Base-by-base conservation (phyloP, 345 rosid species). In the Corymbia maculata region DNA sequence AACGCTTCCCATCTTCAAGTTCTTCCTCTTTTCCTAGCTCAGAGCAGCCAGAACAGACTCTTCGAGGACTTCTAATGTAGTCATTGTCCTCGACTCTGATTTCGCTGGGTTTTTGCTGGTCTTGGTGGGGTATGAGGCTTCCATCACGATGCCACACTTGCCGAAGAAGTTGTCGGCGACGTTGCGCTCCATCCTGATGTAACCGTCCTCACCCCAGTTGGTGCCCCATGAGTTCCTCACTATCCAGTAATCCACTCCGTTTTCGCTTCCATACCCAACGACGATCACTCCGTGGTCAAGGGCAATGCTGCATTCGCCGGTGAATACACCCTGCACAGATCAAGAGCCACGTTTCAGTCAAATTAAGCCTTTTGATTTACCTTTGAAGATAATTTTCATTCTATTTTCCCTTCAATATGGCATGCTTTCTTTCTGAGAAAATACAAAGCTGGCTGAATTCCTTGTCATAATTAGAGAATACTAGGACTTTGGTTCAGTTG, bases 61-160 rank as follows among this genome's bases (percentile, higher is more conserved):
- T 75, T 75, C 49, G 13, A 75, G 49, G 49, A 75, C 49, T 75
- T 75, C 82, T 19, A 75, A 19, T 21, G 82, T 75, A 75, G 82
- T 11, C 82, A 19, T 17, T 42, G 82, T 42, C 82, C 82, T 42
- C 28, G 99, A 99, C 5, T 98, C 99, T 3, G 99, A 97, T 87
- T 98, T 95, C 2, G 99, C 97, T 1, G 98, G 99, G 89, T 98
- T 98, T 87, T 91, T 92, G 85, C 98, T 94, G 17, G 89, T 94
- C 94, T 98, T 98, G 85, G 95, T 87, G 3, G 99, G 99, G 89
- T 97, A 98, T 9, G 99, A 98, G 85, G 98, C 90, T 80, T 95
- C 97, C 87, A 98, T 86, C 7, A 97, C 98, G 86, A 98, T 97
- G 53, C 99, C 99, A 90, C 99, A 98, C 90, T 94, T 95, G 4